phyloP scores from a whole-genome alignment of 129 eudicot genomes.

The Scalesia atractyloides region DNA sequence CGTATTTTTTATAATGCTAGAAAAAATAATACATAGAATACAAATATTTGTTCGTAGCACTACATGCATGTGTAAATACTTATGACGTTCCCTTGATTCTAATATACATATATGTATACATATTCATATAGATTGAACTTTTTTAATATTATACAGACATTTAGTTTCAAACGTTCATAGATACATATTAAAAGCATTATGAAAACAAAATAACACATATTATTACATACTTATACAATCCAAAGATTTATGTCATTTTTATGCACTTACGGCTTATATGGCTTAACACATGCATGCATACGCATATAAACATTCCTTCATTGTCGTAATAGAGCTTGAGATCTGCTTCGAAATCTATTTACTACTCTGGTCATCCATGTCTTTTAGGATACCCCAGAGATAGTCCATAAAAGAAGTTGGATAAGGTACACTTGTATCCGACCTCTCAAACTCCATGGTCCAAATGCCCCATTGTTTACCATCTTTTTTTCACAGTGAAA shows the following conservation, averaged over 20 bases:
- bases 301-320: neutral
- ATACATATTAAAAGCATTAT: too few species aligned
- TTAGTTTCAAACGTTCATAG: too few species aligned
- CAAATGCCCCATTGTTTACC: neutral
- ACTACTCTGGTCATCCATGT: neutral
- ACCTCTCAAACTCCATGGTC: slow-evolving; percentile 2
- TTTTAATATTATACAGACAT: too few species aligned
- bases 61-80: too few species aligned
- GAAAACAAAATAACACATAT: too few species aligned
- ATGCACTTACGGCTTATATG: neutral
- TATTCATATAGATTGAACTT: too few species aligned
- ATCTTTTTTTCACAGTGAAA: neutral
- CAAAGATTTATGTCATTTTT: too few species aligned
- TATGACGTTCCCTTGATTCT: too few species aligned
- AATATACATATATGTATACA: too few species aligned
- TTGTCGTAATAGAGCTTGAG: neutral
- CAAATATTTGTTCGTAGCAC: too few species aligned
- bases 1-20: too few species aligned
- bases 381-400: neutral
- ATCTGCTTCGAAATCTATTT: neutral
- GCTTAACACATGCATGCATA: neutral
- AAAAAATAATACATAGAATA: too few species aligned
- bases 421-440: neutral
- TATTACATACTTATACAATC: neutral
- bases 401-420: neutral